These are phyloP conservation scores for Metahyphopichia silvanorum DNA, from an alignment of 805 yeast genomes.

Conservation along the genomic window DNA sequence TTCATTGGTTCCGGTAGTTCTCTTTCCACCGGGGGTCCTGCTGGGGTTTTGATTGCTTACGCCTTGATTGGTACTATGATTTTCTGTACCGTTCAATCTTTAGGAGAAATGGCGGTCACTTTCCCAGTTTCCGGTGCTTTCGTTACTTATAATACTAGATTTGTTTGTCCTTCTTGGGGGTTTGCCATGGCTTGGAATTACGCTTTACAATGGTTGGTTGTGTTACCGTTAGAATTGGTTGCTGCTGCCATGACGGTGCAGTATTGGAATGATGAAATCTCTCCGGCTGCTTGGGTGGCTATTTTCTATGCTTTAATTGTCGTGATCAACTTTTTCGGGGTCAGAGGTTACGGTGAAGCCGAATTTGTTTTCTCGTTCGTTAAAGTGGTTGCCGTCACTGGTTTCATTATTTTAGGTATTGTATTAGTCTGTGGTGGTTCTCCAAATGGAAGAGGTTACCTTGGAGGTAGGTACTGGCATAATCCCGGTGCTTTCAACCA, in stretches of 20 bases:
- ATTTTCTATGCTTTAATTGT: constrained; percentile 49
- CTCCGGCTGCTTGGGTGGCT: constrained; percentile 61
- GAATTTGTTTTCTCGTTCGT: constrained; percentile 64
- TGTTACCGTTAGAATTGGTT: constrained; percentile 57
- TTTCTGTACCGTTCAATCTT: constrained; percentile 55
- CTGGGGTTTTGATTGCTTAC: constrained; percentile 61
- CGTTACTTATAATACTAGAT: constrained; percentile 55
- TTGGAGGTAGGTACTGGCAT: constrained; percentile 51
- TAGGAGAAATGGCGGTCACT: constrained; percentile 60
- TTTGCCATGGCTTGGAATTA: constrained; percentile 55
- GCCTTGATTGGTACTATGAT: constrained; percentile 55
- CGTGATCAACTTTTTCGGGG: constrained; percentile 47
- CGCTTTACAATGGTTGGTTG: constrained; percentile 53
- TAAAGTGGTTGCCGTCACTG: constrained; percentile 60
- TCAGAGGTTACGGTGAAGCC: constrained; percentile 59
- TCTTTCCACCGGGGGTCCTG: constrained; percentile 70
- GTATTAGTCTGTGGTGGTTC: constrained; percentile 45
- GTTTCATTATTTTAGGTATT: constrained; percentile 52
- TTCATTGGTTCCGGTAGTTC: constrained; percentile 72
- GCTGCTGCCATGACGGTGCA: constrained; percentile 56
- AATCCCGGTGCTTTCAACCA: constrained; percentile 54
- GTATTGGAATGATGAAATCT: constrained; percentile 52
- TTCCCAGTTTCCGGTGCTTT: constrained; percentile 71
- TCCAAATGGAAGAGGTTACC: constrained; percentile 40
- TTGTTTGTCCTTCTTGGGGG: constrained; percentile 60